phyloP scores from a whole-genome alignment of 2,329 filamentous ascomycete genomes.

The Hymenoscyphus occultus region DNA sequence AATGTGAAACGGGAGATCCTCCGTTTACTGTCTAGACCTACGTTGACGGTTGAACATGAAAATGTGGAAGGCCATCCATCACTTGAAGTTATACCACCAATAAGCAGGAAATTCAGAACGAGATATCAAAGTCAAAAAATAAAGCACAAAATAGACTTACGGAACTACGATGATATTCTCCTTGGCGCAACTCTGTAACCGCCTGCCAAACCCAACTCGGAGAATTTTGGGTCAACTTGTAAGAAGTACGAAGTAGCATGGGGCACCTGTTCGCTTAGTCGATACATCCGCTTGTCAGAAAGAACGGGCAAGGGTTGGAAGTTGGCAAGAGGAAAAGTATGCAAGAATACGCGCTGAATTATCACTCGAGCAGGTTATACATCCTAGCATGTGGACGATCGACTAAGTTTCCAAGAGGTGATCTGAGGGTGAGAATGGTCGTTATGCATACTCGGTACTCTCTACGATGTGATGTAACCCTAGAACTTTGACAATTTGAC shows the following conservation, averaged over 20 bases:
- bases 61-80: not conserved
- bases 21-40: not conserved
- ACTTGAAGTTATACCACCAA: not conserved
- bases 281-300: not conserved
- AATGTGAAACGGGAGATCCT: not conserved
- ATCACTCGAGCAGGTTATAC: not conserved
- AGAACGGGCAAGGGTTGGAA: not conserved
- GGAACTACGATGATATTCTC: not conserved
- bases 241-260: not conserved
- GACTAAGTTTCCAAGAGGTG: not conserved
- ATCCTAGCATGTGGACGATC: not conserved
- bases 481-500: not conserved
- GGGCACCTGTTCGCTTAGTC: not conserved
- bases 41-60: not conserved
- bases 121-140: not conserved
- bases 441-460: not conserved
- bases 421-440: not conserved
- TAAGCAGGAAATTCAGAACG: not conserved
- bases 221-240: not conserved
- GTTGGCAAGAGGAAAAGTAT: not conserved
- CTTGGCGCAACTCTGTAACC: not conserved
- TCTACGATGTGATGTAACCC: not conserved
- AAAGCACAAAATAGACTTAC: not conserved
- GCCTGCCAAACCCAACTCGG: not conserved
- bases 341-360: slow-evolving; percentile 3